Base-by-base conservation (phyloP, 306 rosid species). In the Neltuma alba region DNA sequence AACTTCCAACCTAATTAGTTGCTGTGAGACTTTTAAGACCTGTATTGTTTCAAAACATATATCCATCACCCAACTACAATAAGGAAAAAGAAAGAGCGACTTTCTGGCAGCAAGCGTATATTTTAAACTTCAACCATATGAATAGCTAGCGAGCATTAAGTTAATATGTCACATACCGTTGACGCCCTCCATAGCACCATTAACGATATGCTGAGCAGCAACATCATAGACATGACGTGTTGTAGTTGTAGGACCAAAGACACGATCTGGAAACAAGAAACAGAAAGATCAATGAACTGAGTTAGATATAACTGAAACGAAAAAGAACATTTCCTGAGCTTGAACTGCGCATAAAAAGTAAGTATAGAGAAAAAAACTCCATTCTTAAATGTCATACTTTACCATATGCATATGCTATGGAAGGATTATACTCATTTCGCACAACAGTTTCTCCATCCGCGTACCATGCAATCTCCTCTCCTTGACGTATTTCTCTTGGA, bases 391-490 rank as follows among this genome's bases (percentile, higher is more conserved):
- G 71, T 80, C 57, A 77, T 48, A 80, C 57, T 7, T 69, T 89
- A 96, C 99, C 99, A 21, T 93, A 96, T 72, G 98, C 99, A 85
- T 93, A 96, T 30, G 99, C 99, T 83, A 89, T 84, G 76, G 99
- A 83, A 0, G 97, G 96, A 78, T 96, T 96, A 78, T 91, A 88
- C 89, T 96, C 99, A 78, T 88, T 96, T 75, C 98, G 90, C 83
- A 96, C 90, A 34, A 91, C 83, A 72, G 98, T 89, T 50, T 96
- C 98, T 78, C 99, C 99, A 54, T 96, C 99, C 15, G 99, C 98
- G 86, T 93, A 96, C 99, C 99, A 96, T 70, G 99, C 98, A 80
- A 96, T 91, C 87, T 96, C 98, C 86, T 96, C 99, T 65, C 97
- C 99, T 55, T 89, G 97, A 79, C 94, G 97, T 85, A 96, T 96